phyloP scores from a whole-genome alignment of 805 yeast genomes.

The Yarrowia divulgata region DNA sequence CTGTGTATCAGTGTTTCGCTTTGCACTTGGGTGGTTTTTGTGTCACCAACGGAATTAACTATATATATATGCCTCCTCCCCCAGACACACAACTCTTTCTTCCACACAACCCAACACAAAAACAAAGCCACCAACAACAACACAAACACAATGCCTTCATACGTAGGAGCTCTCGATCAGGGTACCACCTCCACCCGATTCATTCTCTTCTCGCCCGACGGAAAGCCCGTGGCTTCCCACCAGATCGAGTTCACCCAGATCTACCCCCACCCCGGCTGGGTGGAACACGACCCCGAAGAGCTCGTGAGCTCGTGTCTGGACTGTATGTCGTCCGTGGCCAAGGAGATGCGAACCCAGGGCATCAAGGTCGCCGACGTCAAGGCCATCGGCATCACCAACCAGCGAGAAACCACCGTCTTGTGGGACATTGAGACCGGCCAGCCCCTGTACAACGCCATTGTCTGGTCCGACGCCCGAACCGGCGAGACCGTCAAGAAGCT shows the following conservation, averaged over 20 bases:
- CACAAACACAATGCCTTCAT: conserved; percentile 33
- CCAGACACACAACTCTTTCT: neutral
- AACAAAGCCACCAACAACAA: neutral
- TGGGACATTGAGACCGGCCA: conserved; percentile 86
- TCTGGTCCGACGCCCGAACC: conserved; percentile 96
- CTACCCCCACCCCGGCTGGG: conserved; percentile 66
- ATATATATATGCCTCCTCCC: conserved; percentile 7
- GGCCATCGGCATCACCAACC: conserved; percentile 89
- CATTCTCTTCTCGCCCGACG: conserved; percentile 74
- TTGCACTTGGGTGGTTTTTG: neutral
- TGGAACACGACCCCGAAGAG: conserved; percentile 88
- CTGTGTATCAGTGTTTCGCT: too few species aligned
- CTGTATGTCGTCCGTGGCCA: conserved; percentile 60
- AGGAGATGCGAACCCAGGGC: conserved; percentile 48
- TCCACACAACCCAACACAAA: neutral
- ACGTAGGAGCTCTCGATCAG: conserved; percentile 76
- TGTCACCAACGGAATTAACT: neutral
- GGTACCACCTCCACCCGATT: conserved; percentile 94
- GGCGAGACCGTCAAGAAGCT: conserved; percentile 70
- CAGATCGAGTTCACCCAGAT: conserved; percentile 80
- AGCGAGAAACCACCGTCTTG: conserved; percentile 89
- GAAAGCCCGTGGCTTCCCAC: conserved; percentile 82
- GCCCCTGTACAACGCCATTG: conserved; percentile 87
- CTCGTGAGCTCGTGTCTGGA: conserved; percentile 79
- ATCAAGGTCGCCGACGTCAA: conserved; percentile 57